Base-by-base conservation (phyloP, 1,284 basidiomycete genomes). In the Malassezia caprae region DNA sequence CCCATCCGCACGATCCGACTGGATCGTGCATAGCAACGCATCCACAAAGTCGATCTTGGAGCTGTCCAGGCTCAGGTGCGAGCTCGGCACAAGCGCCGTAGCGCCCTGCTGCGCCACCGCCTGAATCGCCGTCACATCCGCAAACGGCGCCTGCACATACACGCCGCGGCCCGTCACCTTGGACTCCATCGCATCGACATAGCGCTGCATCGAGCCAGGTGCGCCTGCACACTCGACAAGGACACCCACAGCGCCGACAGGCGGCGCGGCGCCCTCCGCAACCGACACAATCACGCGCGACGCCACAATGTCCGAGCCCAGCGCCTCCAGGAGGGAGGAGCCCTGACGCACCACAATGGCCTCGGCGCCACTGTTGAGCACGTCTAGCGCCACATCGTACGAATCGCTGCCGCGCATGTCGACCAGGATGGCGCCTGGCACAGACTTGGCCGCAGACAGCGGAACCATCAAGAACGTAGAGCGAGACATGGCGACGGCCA, bases 1-100 rank as follows among this genome's bases (percentile, higher is more conserved):
- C 17, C 88, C 89, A 73, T 98, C 94, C 3, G 84, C 80, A 48
- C 94, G 83, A 76, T 99, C 94, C 2, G 90, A 89, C 17, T 79
- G 77, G 51, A 96, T 76, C 2, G 85, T 81, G 0, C 88, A 59
- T 17, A 69, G 45, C 41, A 73, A 62, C 10, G 68, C 68, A 19
- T 64, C 66, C 24, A 66, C 61, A 28, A 70, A 56, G 51, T 72
- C 69, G 32, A 74, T 56, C 19, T 23, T 46, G 11, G 58, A 53
- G 2, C 58, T 44, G 45, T 56, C 57, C 31, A 48, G 8, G 12
- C 27, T 52, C n/a, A 72, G 61, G 12, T 56, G 46, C 10, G 63
- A 58, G 24, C 64, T 71, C n/a, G 59, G 55, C 17, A 64, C 63
- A 30, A 69, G 53, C 39, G 68, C 59, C 27, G 64, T 56, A 28